phyloP scores from a whole-genome alignment of 176 grass and related monocot genomes.

The Paspalum vaginatum region DNA sequence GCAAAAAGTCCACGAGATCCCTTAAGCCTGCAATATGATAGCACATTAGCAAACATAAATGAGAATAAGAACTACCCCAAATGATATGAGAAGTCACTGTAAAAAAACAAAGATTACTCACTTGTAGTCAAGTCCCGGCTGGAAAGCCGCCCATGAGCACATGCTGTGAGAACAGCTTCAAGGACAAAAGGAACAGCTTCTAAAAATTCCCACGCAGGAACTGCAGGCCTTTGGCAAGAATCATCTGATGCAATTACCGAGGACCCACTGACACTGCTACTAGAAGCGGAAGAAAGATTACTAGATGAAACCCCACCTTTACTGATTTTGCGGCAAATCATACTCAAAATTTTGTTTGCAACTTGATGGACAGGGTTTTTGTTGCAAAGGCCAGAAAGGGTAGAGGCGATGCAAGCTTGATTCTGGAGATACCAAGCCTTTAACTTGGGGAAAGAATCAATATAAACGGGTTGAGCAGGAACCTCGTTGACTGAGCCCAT shows the following conservation, averaged over 20 bases:
- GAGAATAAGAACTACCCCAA: conserved; percentile 13
- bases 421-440: conserved; percentile 94
- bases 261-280: conserved; percentile 74
- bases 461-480: conserved; percentile 67
- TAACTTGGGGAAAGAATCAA: conserved; percentile 96
- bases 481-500: conserved; percentile 44
- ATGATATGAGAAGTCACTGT: conserved; percentile 12
- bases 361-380: conserved; percentile 91
- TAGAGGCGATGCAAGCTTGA: conserved; percentile 96
- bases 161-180: conserved; percentile 96
- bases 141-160: conserved; percentile 89
- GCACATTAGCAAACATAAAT: conserved; percentile 31
- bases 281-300: conserved; percentile 74
- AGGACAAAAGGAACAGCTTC: conserved; percentile 98
- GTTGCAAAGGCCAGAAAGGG: conserved; percentile 85
- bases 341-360: conserved; percentile 94
- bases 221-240: conserved; percentile 63
- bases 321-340: conserved; percentile 89
- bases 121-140: conserved; percentile 94
- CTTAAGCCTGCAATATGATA: conserved; percentile 70
- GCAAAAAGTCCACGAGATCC: conserved; percentile 92
- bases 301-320: conserved; percentile 55
- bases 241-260: conserved; percentile 69
- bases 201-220: conserved; percentile 96
- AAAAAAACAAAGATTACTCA: conserved; percentile 47